phyloP scores from a whole-genome alignment of 768 basidiomycete genomes.

The Phylloporus rhodoxanthus region DNA sequence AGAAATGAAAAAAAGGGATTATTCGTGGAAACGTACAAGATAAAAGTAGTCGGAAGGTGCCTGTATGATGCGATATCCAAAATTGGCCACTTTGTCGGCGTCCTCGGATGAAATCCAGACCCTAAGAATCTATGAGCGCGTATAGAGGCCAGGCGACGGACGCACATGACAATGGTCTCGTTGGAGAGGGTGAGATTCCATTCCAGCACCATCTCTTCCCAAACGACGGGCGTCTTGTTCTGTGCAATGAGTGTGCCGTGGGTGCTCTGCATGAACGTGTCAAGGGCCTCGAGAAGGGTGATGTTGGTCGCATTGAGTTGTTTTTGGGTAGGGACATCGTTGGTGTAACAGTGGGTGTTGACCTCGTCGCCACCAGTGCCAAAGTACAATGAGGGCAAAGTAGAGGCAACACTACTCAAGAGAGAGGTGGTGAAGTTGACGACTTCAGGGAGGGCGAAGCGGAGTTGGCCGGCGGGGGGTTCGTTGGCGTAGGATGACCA shows the following conservation, averaged over 20 bases:
- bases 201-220: conserved; percentile 59
- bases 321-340: conserved; percentile 55
- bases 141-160: background rate
- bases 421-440: conserved; percentile 54
- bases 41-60: conserved; percentile 51
- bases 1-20: background rate
- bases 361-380: conserved; percentile 82
- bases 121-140: conserved; percentile 14
- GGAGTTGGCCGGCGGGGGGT: conserved; percentile 80
- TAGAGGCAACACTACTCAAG: conserved; percentile 45
- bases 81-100: conserved; percentile 33
- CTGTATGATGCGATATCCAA: conserved; percentile 43
- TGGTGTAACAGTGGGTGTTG: conserved; percentile 57
- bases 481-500: conserved; percentile 62
- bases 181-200: conserved; percentile 37
- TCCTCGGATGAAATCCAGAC: conserved; percentile 45
- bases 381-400: conserved; percentile 55
- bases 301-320: conserved; percentile 45
- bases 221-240: conserved; percentile 75
- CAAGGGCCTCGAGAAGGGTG: conserved; percentile 61
- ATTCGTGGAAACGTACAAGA: conserved; percentile 26
- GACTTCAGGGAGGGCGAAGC: conserved; percentile 57
- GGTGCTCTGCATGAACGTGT: conserved; percentile 52
- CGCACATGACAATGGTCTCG: conserved; percentile 39
- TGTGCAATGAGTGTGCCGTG: conserved; percentile 48